A percentile compares a stretch with the other conserved stretches of the same genome.
These are phyloP conservation scores for Colletotrichum truncatum DNA, from an alignment of 2,329 filamentous ascomycete genomes.

Conservation along the genomic window DNA sequence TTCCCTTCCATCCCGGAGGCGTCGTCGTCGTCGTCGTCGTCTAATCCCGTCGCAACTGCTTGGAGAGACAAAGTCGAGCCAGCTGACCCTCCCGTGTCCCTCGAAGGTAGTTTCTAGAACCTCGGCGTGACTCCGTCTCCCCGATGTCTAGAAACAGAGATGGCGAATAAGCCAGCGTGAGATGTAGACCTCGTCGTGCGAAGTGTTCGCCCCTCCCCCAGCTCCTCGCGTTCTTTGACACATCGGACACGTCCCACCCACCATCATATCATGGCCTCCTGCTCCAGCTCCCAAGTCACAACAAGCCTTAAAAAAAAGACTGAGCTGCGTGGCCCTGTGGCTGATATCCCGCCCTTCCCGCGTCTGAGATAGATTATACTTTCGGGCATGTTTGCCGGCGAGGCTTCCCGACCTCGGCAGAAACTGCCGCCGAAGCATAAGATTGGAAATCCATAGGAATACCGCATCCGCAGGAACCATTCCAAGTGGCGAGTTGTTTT, in stretches of 20 bases:
- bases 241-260: constrained; percentile 6
- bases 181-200: background rate
- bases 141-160: background rate
- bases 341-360: background rate
- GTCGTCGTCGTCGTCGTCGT: no score
- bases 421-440: background rate
- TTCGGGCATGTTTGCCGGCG: background rate
- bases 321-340: background rate
- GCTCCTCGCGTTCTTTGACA: background rate
- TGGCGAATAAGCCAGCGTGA: background rate
- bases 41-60: no score
- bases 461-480: background rate
- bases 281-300: background rate
- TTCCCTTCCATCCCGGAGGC: background rate
- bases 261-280: background rate
- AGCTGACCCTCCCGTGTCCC: background rate
- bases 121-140: background rate
- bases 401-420: background rate
- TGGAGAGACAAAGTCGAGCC: background rate
- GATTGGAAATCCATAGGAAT: background rate
- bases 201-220: background rate
- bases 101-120: constrained; percentile 2
- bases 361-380: constrained; percentile 2
- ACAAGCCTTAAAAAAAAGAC: background rate
- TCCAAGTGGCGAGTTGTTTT: no score